These are phyloP conservation scores for Meripilus lineatus DNA, from an alignment of 1,284 basidiomycete genomes.

Conservation along the genomic window DNA sequence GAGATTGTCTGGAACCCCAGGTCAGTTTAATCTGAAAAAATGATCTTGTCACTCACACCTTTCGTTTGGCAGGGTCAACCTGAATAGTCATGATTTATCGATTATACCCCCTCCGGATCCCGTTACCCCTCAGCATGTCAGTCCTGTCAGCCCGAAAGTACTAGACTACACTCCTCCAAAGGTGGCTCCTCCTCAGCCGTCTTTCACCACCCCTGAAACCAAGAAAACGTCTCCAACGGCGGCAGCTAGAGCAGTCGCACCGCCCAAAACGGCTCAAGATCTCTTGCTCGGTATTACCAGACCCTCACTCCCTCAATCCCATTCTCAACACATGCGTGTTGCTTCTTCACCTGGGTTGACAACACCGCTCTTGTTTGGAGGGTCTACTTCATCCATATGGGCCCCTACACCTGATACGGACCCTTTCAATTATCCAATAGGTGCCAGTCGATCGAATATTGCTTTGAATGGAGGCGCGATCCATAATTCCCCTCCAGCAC, in stretches of 20 bases:
- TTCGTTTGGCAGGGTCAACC: neutral
- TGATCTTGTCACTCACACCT: neutral
- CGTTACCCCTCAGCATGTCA: neutral
- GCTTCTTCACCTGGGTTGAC: constrained; percentile 23
- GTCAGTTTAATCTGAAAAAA: constrained; percentile 27
- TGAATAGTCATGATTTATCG: neutral
- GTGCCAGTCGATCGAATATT: constrained; percentile 1
- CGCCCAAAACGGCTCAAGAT: constrained; percentile 54
- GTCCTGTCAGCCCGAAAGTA: constrained; percentile 6
- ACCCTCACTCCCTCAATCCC: constrained; percentile 14
- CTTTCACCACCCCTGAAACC: constrained; percentile 6
- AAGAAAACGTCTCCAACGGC: constrained; percentile 11
- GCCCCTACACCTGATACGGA: constrained; percentile 3
- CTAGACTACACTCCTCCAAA: constrained; percentile 5
- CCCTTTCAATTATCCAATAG: constrained; percentile 4
- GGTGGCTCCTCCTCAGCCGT: constrained; percentile 13
- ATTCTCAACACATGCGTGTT: constrained; percentile 23
- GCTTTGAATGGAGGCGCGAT: too few species aligned
- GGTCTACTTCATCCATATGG: constrained; percentile 12
- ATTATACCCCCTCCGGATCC: neutral
- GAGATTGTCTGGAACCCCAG: constrained; percentile 63
- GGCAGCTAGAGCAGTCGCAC: constrained; percentile 10
- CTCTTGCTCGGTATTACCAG: constrained; percentile 53
- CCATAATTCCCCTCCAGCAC: too few species aligned
- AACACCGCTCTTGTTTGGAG: constrained; percentile 23